These are phyloP conservation scores for Puccinia polysora DNA, from an alignment of 1,284 basidiomycete species.

Conservation along the genomic window DNA sequence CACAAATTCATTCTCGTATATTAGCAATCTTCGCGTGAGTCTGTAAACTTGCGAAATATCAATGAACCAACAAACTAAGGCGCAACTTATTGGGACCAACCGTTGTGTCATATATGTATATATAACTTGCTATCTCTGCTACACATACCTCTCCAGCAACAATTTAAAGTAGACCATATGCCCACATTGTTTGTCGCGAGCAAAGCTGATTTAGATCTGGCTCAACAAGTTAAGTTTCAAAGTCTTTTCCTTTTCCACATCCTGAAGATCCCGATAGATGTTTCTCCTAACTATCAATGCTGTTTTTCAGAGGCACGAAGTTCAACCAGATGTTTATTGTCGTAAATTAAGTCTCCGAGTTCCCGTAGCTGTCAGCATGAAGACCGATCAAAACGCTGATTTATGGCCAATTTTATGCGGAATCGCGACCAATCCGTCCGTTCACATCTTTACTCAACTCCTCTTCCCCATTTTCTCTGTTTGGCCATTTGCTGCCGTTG, in stretches of 20 bases:
- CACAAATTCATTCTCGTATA: conserved; percentile 97
- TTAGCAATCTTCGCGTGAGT: conserved; percentile 84
- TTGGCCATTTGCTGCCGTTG: conserved; percentile 45
- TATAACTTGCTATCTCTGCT: background rate
- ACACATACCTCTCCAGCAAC: conserved; percentile 63
- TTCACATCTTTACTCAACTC: too few relatives aligned
- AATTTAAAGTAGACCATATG: conserved; percentile 88
- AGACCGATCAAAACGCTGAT: conserved; percentile 77
- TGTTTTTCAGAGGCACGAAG: conserved; percentile 83
- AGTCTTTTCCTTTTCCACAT: conserved; percentile 34
- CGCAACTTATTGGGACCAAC: background rate
- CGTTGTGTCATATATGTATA: background rate
- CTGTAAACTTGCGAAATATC: background rate
- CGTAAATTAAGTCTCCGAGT: conserved; percentile 75
- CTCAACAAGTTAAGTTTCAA: conserved; percentile 67
- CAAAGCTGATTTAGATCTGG: conserved; percentile 93
- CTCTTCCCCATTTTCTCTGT: conserved; percentile 47
- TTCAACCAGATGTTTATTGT: conserved; percentile 96
- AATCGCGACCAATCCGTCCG: conserved; percentile 79
- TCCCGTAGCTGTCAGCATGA: conserved; percentile 83
- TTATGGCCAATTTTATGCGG: conserved; percentile 78
- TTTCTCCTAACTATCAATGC: conserved; percentile 29
- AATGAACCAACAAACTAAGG: background rate
- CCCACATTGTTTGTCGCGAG: conserved; percentile 97
- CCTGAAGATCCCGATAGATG: background rate